phyloP scores from a whole-genome alignment of 305 asterid genomes.

The Andrographis paniculata region DNA sequence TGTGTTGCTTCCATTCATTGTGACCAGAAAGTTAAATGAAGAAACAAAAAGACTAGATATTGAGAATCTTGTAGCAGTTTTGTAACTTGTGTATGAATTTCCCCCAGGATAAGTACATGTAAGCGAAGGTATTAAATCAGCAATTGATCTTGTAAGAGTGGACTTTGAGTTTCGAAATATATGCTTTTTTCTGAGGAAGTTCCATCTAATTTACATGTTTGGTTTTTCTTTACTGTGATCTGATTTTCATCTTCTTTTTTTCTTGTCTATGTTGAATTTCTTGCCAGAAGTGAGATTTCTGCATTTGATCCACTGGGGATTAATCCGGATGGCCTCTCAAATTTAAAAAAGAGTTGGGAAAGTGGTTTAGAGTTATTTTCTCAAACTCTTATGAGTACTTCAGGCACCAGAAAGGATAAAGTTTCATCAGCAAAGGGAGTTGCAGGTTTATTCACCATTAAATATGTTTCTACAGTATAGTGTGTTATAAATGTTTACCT shows the following conservation, averaged over 20 bases:
- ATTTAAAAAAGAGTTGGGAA: conserved; percentile 38
- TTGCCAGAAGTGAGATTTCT: conserved; percentile 41
- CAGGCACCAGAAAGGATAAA: conserved; percentile 67
- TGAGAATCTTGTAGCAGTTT: too few species aligned
- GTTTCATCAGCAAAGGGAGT: conserved; percentile 68
- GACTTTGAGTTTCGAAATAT: too few species aligned
- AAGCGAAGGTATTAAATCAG: too few species aligned
- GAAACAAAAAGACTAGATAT: too few species aligned
- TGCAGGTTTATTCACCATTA: conserved; percentile 52
- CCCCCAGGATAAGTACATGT: too few species aligned
- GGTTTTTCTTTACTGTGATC: neutral
- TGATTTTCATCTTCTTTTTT: neutral
- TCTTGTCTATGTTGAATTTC: conserved; percentile 18
- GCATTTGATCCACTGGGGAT: conserved; percentile 74
- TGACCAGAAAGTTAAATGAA: too few species aligned
- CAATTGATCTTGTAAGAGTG: too few species aligned
- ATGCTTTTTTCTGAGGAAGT: too few species aligned
- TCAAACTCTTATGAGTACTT: conserved; percentile 51
- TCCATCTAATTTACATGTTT: too few species aligned
- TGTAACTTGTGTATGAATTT: too few species aligned
- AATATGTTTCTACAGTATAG: conserved; percentile 6
- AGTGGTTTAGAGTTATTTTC: conserved; percentile 32
- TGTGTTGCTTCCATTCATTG: too few species aligned
- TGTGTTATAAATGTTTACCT: conserved; percentile 23
- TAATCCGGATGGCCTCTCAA: conserved; percentile 40